Evolutionary conservation across 164 flowering plant genomes (phyloP).

Genomic region (Nelumbo lutea): DNA sequence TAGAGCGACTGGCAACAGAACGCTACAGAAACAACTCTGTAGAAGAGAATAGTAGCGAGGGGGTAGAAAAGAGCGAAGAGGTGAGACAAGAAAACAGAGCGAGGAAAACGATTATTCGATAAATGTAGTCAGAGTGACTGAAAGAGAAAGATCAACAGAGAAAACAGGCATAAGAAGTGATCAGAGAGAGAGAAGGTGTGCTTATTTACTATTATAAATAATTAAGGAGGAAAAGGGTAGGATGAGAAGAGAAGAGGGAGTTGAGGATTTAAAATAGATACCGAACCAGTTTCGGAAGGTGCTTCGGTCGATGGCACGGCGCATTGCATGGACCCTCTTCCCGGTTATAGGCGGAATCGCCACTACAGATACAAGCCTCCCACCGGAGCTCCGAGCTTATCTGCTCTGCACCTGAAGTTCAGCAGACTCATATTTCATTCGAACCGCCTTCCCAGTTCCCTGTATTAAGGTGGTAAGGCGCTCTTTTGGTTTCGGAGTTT

Average conservation of each 20-base stretch:
- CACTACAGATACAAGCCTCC: conserved; percentile 21
- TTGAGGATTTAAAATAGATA: conserved; percentile 4
- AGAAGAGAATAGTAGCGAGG: background rate
- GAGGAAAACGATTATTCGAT: background rate
- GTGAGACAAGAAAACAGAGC: background rate
- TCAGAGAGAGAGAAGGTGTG: background rate
- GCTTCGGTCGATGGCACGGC: conserved; percentile 47
- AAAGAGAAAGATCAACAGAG: background rate
- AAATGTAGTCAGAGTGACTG: background rate
- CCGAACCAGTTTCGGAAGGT: conserved; percentile 63
- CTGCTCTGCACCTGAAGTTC: too few species aligned
- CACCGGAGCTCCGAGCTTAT: too few species aligned
- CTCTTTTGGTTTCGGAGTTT: too few species aligned
- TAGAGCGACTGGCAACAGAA: conserved; percentile 42
- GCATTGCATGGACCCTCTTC: conserved; percentile 35
- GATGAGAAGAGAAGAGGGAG: background rate
- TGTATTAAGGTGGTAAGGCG: too few species aligned
- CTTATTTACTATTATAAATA: background rate
- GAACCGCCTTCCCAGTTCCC: too few species aligned
- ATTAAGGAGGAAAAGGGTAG: background rate
- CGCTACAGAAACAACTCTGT: conserved; percentile 35
- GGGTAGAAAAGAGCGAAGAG: background rate
- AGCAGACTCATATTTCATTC: too few species aligned
- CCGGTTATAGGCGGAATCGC: conserved; percentile 26
- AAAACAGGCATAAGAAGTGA: background rate